A percentile compares a stretch with the other conserved stretches of the same genome.
Evolutionary conservation across 352 stramenopile species (phyloP).

Genomic region (Globisporangium middletonii): DNA sequence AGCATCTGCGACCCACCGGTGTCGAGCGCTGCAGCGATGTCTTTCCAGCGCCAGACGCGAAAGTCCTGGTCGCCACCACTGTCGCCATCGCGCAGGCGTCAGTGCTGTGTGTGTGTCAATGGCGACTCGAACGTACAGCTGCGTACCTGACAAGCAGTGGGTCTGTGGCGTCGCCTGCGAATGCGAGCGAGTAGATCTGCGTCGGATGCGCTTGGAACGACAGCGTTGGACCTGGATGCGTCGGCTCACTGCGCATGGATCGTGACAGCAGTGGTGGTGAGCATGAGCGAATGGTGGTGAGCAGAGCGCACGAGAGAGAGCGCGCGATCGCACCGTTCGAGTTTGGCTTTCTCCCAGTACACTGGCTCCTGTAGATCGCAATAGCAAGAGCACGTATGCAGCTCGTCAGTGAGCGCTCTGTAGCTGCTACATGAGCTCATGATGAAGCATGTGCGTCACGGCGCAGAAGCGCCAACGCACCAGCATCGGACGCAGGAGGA

Average conservation of each 20-base stretch:
- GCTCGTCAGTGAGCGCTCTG: too few species aligned
- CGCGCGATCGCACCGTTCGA: conserved; percentile 22
- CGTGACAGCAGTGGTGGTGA: not conserved
- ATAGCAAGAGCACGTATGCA: not conserved
- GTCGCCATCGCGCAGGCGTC: not conserved
- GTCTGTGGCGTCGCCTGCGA: conserved; percentile 45
- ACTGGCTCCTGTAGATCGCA: conserved; percentile 12
- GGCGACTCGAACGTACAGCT: not conserved
- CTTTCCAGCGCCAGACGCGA: conserved; percentile 67
- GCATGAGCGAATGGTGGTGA: not conserved
- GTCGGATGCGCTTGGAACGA: conserved; percentile 64
- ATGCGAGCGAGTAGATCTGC: conserved; percentile 70
- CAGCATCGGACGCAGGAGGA: conserved; percentile 36
- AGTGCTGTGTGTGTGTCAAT: not conserved
- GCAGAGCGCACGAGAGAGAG: too few species aligned
- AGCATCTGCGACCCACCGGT: conserved; percentile 18
- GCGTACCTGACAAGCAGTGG: conserved; percentile 58
- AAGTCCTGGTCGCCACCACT: conserved; percentile 77
- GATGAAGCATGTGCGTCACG: too few species aligned
- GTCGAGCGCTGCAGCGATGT: conserved; percentile 42
- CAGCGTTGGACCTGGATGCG: conserved; percentile 40
- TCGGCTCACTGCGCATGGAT: conserved; percentile 17
- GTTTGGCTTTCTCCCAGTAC: conserved; percentile 45
- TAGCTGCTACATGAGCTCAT: not conserved
- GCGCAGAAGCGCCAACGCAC: conserved; percentile 8